Base-by-base conservation (phyloP, 306 rosid genomes). In the Carpinus fangiana region DNA sequence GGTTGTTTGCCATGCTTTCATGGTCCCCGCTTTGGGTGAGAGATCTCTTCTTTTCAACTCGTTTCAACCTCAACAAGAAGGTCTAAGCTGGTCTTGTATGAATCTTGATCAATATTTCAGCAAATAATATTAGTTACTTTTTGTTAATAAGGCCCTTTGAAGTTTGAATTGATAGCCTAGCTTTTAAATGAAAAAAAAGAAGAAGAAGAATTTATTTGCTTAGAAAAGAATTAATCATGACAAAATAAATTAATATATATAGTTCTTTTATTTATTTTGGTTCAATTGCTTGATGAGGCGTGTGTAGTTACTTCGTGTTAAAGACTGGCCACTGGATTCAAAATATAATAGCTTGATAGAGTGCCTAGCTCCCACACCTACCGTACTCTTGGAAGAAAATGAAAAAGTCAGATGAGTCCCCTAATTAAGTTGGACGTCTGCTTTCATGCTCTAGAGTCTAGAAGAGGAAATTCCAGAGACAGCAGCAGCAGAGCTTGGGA, bases 21-120 rank as follows among this genome's bases (percentile, higher is more conserved):
- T 92, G 88, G 82, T 91, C 91, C 83, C 98, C 97, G 10, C 82
- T 89, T 18, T 92, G 97, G 93, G 75, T 84, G 5, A 86, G 92
- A 70, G 98, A 94, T 84, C 23, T 77, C 34, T 90, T 83, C 82
- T 90, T 92, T 70, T 73, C 97, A 1, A 55, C 54, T 43, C 94
- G 97, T 23, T 94, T 90, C 75, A 91, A 88, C 11, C 79, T 94
- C 28, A 83, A 75, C 51, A 89, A 74, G 79, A 88, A 72, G 67
- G 66, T 85, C 55, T 86, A 57, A 62, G n/a, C n/a, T n/a, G 65
- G 54, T 56, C 70, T 47, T 76, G 65, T 36, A 20, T 21, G 14
- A 70, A 55, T 21, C n/a, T 75, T 75, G 31, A 28, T 23, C 26
- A 45, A 70, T 74, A 20, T 77, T n/a, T 67, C 70, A 13, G 76